Conservation (phyloP, 495 filamentous ascomycete species). For the Amphirosellinia nigrospora region DNA sequence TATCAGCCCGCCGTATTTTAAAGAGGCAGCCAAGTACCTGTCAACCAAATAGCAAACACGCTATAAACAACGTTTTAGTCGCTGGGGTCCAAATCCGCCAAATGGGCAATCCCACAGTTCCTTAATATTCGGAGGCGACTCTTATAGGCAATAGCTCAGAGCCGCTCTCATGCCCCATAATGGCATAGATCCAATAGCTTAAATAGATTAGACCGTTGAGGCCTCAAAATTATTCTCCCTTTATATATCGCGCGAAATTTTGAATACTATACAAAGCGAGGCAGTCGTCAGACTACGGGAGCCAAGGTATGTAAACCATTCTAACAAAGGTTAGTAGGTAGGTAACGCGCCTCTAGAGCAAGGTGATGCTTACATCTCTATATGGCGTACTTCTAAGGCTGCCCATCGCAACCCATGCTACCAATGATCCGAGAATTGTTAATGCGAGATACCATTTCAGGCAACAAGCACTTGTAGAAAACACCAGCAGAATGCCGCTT, state of each 20-base stretch:
- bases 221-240: background rate
- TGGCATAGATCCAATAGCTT: background rate
- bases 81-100: background rate
- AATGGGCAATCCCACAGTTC: background rate
- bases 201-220: background rate
- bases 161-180: background rate
- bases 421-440: background rate
- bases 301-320: background rate
- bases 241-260: background rate
- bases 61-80: constrained; percentile 1
- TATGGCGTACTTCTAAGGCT: background rate
- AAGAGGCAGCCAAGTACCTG: background rate
- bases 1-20: background rate
- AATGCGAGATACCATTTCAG: constrained; percentile 3
- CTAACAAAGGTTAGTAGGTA: constrained; percentile 2
- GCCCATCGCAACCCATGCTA: background rate
- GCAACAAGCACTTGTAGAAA: background rate
- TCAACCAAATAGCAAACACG: background rate
- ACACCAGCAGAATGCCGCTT: background rate
- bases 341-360: background rate
- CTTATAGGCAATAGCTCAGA: background rate
- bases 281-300: background rate
- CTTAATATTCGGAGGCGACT: background rate
- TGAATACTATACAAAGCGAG: background rate
- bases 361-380: background rate